Evolutionary conservation across 768 basidiomycete species (phyloP), one percentile per base, ranked within the genome.

Genomic region (Mycena leptocephala): DNA sequence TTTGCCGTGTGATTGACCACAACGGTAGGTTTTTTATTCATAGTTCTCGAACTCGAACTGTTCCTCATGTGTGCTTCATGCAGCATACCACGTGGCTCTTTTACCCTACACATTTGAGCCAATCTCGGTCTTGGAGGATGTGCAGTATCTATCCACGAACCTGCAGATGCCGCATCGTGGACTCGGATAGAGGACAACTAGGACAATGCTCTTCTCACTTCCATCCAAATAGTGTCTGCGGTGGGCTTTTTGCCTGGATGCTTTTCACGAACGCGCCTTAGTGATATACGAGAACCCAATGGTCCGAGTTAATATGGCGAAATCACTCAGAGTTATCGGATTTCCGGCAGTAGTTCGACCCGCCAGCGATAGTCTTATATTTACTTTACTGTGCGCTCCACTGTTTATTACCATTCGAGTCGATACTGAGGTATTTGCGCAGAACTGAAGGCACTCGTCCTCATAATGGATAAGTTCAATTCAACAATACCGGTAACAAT

Each of bases 111-210:
- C 41, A 39, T 46, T 46, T 18, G 55, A 55, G 5, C 32, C 20
- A 56, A 53, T 37, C 51, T 67, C 5, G n/a, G 48, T 5, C 26
- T 13, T 4, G 66, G 66, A 8, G 67, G 67, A 6, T 58, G 35
- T 41, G 28, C 24, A 6, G 24, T 43, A 14, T 61, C 58, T 5
- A 20, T 61, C 30, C 69, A 70, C 33, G 33, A 70, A 16, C 46
- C 69, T 5, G 6, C 11, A 14, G 32, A 48, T 20, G 58, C 69
- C 1, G 32, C 32, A 20, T 7, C 11, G 9, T 70, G 69, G 69
- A 51, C 11, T 9, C 62, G 69, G 69, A 51, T 70, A 26, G 59
- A 70, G 24, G 28, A 70, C 3, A 61, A 70, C 32, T 70, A 46
- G 41, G 43, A 61, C 9, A 7, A 33, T 26, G 30, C 30, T 32